These are phyloP conservation scores for Kwoniella botswanensis DNA, from an alignment of 768 basidiomycete genomes.

Conservation along the genomic window DNA sequence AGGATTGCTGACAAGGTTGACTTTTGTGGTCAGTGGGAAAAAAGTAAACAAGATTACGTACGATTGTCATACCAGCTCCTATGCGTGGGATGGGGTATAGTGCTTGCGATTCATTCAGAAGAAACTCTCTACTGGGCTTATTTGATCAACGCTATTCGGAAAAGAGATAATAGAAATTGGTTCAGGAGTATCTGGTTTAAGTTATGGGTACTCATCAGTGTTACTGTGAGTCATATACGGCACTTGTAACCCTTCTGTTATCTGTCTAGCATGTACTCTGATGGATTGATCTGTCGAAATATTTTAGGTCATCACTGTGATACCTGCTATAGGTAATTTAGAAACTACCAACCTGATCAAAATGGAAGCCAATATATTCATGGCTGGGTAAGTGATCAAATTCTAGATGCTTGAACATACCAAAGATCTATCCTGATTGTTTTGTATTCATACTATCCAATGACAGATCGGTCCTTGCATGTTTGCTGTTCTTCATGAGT, in stretches of 20 bases:
- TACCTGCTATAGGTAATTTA: slow-evolving; percentile 32
- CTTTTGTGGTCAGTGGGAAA: slow-evolving; percentile 27
- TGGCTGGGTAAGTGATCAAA: slow-evolving; percentile 33
- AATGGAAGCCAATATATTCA: slow-evolving; percentile 49
- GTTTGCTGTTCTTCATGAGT: slow-evolving; percentile 24
- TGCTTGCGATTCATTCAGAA: slow-evolving; percentile 42
- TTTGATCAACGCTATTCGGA: slow-evolving; percentile 39
- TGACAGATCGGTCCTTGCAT: slow-evolving; percentile 27
- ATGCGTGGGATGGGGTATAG: slow-evolving; percentile 32
- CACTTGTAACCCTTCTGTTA: not conserved
- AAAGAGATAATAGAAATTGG: slow-evolving; percentile 34
- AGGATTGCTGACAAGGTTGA: not conserved
- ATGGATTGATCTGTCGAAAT: not conserved
- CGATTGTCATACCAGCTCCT: slow-evolving; percentile 33
- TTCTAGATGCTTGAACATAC: not conserved
- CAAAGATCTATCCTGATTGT: too few species aligned
- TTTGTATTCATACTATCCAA: too few species aligned
- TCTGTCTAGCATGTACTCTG: not conserved
- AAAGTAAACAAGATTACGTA: slow-evolving; percentile 24
- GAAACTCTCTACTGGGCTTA: slow-evolving; percentile 49
- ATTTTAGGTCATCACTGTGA: slow-evolving; percentile 18
- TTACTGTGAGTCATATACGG: slow-evolving; percentile 75
- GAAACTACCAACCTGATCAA: slow-evolving; percentile 35
- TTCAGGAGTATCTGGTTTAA: slow-evolving; percentile 44
- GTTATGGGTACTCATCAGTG: slow-evolving; percentile 71